These are phyloP conservation scores for Ophiostoma australiae DNA, from an alignment of 2,329 filamentous ascomycete species.

Conservation along the genomic window DNA sequence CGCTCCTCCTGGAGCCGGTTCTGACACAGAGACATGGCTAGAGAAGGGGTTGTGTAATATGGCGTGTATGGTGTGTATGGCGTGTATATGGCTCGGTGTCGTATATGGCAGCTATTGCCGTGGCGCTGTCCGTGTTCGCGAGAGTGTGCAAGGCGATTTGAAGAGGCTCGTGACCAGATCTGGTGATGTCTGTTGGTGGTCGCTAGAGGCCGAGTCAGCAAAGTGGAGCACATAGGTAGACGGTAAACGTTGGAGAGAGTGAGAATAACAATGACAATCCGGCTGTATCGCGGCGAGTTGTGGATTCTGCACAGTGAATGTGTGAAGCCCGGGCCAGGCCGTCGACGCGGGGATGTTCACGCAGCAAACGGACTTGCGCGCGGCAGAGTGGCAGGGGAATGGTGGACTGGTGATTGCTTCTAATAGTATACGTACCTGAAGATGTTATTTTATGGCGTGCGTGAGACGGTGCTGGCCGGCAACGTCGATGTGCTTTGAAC, in stretches of 20 bases:
- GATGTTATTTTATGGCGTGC: not conserved
- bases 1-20: slow-evolving; percentile 85
- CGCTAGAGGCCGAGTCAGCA: not conserved
- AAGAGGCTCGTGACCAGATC: not conserved
- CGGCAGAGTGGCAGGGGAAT: not conserved
- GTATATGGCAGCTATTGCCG: not conserved
- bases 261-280: too few species aligned
- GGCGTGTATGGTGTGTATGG: not conserved
- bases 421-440: not conserved
- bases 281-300: not conserved
- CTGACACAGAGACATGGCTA: slow-evolving; percentile 75
- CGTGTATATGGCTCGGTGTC: not conserved
- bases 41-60: not conserved
- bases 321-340: not conserved
- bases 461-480: not conserved
- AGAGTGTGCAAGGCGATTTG: not conserved
- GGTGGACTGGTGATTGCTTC: not conserved
- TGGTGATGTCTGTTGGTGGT: not conserved
- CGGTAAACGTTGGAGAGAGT: not conserved
- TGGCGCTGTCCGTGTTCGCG: not conserved
- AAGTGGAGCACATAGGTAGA: not conserved
- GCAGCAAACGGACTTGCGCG: not conserved
- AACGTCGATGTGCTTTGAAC: not conserved
- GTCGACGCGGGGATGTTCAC: not conserved
- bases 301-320: not conserved